A percentile compares a stretch with the other conserved stretches of the same genome.
These are phyloP conservation scores for Gossypium armourianum DNA, from an alignment of 441 rosid species.

Conservation along the genomic window DNA sequence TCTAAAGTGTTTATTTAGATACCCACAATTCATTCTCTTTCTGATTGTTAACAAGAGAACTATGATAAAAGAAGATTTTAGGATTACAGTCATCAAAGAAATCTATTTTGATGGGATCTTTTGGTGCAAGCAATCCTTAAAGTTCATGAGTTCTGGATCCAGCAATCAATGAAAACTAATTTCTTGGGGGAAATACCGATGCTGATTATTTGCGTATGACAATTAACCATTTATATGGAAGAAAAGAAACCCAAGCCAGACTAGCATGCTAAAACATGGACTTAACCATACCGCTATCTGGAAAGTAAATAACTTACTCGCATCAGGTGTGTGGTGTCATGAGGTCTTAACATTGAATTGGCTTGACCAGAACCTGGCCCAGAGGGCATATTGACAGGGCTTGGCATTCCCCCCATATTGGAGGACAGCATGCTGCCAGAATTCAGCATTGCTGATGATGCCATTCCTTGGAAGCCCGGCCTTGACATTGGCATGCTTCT, in stretches of 20 bases:
- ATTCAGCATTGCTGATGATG: conserved; percentile 57
- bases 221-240: not conserved
- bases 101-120: conserved; percentile 1
- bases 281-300: not conserved
- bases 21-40: not conserved
- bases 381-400: conserved; percentile 48
- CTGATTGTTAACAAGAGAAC: not conserved
- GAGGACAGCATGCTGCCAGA: conserved; percentile 64
- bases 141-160: not conserved
- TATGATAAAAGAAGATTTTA: not conserved
- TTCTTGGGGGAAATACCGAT: not conserved
- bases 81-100: not conserved
- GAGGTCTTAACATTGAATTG: conserved; percentile 65
- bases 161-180: not conserved
- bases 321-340: conserved; percentile 58
- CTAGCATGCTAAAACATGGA: not conserved
- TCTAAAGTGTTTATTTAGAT: not conserved
- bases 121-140: not conserved
- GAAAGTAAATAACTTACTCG: conserved; percentile 44
- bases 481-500: conserved; percentile 68
- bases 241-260: not conserved
- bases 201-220: not conserved
- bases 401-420: conserved; percentile 60
- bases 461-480: conserved; percentile 70
- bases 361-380: conserved; percentile 63